These are phyloP conservation scores for Aspergillus ruber DNA, from an alignment of 2,329 filamentous ascomycete species.

Conservation along the genomic window DNA sequence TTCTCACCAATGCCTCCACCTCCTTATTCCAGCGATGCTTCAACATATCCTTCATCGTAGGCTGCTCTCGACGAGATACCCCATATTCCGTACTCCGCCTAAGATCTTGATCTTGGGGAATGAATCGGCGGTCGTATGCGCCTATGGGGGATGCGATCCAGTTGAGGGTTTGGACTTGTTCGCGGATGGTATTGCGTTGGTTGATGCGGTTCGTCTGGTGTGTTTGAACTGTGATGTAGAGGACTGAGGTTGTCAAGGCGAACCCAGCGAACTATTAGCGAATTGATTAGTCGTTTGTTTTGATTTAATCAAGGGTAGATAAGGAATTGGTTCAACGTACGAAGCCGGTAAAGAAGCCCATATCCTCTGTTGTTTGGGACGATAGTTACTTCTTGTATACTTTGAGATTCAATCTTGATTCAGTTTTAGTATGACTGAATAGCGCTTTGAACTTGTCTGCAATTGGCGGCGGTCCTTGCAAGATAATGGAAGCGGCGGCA, in stretches of 20 bases:
- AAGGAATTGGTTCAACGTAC: conserved; percentile 46
- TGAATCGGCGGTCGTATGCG: conserved; percentile 27
- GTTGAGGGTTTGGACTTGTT: conserved; percentile 38
- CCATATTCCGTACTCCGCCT: conserved; percentile 8
- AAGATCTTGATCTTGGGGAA: conserved; percentile 8
- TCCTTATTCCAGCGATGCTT: conserved; percentile 77
- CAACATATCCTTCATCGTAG: conserved; percentile 56
- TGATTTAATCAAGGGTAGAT: neutral
- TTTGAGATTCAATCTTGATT: neutral
- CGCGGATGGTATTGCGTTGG: conserved; percentile 39
- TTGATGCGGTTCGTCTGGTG: conserved; percentile 61
- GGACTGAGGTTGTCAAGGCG: conserved; percentile 64
- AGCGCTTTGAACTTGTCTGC: too few species aligned
- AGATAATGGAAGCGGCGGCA: too few species aligned
- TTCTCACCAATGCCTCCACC: conserved; percentile 59
- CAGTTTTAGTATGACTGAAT: too few species aligned
- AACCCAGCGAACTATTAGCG: conserved; percentile 61
- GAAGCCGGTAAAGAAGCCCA: conserved; percentile 71
- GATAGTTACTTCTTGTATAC: neutral
- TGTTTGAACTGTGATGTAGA: conserved; percentile 65
- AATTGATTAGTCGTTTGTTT: conserved; percentile 4
- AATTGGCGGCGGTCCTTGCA: too few species aligned
- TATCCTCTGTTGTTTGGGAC: conserved; percentile 27
- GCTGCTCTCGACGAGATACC: conserved; percentile 9
- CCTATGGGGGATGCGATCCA: conserved; percentile 31